Percentiles rank a stretch among this genome's conserved stretches.
These are phyloP conservation scores for Geotrichum klebahnii DNA, from an alignment of 1,139 yeast genomes.

Conservation along the genomic window DNA sequence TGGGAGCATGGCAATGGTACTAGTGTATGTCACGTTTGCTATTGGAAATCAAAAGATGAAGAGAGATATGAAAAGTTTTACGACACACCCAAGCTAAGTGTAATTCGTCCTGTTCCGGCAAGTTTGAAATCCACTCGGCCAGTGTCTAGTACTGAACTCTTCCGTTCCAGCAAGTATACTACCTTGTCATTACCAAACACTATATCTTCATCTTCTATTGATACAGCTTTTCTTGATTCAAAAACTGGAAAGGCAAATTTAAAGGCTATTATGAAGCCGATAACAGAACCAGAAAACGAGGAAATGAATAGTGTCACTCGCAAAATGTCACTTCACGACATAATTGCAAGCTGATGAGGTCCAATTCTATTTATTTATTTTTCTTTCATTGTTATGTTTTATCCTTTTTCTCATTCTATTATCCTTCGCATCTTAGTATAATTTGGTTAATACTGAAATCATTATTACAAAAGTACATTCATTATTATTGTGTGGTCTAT, in stretches of 20 bases:
- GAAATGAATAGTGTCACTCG: neutral
- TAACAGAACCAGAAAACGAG: neutral
- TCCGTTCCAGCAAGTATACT: neutral
- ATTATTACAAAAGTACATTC: neutral
- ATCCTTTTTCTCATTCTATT: neutral
- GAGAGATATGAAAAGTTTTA: constrained; percentile 13
- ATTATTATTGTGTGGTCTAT: neutral
- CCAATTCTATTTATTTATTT: neutral
- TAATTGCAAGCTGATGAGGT: neutral
- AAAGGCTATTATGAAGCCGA: neutral
- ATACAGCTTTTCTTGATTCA: neutral
- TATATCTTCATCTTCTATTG: neutral
- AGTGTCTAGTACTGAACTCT: neutral
- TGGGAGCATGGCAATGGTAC: constrained; percentile 15
- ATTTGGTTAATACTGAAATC: neutral
- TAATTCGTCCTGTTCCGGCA: neutral
- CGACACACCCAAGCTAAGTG: constrained; percentile 3
- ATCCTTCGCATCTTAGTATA: too few relatives aligned
- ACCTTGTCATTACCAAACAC: neutral
- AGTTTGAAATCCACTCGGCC: neutral
- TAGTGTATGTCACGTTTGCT: constrained; percentile 18
- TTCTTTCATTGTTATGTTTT: neutral
- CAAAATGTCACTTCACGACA: constrained; percentile 6
- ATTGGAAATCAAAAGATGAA: constrained; percentile 20
- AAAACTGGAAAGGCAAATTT: neutral